A percentile compares a stretch with the other conserved stretches of the same genome.
Evolutionary conservation across 257 asterid genomes (phyloP).

Genomic region (Striga asiatica): DNA sequence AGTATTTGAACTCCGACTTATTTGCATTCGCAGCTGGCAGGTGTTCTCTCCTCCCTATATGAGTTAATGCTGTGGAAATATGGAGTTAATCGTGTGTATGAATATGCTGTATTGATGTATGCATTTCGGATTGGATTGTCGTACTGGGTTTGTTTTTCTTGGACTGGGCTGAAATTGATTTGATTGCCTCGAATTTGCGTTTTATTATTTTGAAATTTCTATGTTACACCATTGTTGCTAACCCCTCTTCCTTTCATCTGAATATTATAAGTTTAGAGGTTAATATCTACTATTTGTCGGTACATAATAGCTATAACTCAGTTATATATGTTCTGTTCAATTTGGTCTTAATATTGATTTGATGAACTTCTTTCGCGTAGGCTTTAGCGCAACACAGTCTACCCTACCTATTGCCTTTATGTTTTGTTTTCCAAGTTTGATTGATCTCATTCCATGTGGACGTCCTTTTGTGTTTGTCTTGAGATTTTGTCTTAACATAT

Average conservation of each 20-base stretch:
- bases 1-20: neutral
- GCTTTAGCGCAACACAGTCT: no score
- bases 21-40: neutral
- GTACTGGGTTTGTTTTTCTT: neutral
- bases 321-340: no score
- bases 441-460: no score
- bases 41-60: neutral
- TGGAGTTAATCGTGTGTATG: conserved; percentile 10
- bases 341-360: no score
- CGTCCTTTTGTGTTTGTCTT: no score
- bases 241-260: neutral
- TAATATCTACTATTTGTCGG: neutral
- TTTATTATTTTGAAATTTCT: neutral
- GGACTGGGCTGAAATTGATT: neutral
- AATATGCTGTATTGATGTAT: neutral
- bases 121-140: conserved; percentile 7
- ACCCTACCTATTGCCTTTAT: no score
- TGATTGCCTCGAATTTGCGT: neutral
- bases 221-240: no score
- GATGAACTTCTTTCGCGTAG: no score
- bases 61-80: neutral
- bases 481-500: no score
- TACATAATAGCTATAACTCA: no score
- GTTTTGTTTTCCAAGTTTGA: no score
- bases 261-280: neutral